These are phyloP conservation scores for Falciphora oryzae DNA, from an alignment of 2,329 filamentous ascomycete species.

Conservation along the genomic window DNA sequence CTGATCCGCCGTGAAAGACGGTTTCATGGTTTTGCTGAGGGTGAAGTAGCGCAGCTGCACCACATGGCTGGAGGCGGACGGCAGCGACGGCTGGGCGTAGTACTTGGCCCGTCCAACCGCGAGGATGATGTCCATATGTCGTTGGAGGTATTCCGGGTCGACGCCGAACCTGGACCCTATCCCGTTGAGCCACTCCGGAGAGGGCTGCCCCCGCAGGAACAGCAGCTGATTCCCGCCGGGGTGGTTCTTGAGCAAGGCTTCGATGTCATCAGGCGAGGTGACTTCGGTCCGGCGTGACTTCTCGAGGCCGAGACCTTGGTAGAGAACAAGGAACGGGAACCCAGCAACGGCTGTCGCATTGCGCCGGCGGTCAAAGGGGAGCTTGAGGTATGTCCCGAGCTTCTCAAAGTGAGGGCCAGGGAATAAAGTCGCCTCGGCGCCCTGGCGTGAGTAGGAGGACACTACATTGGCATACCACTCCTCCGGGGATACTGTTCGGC, in stretches of 20 bases:
- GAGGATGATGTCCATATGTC: neutral
- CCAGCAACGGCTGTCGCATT: no score
- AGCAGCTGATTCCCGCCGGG: neutral
- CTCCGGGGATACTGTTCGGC: neutral
- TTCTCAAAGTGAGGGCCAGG: neutral
- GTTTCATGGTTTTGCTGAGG: neutral
- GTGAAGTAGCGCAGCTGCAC: neutral
- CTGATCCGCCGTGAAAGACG: neutral
- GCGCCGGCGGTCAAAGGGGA: neutral
- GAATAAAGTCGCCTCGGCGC: neutral
- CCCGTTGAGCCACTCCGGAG: neutral
- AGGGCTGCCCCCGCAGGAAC: neutral
- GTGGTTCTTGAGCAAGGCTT: neutral
- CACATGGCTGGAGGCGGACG: neutral
- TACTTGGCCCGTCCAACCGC: neutral
- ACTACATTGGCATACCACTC: neutral
- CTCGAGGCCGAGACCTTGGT: neutral
- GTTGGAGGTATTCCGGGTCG: slow-evolving; percentile 1
- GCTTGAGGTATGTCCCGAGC: neutral
- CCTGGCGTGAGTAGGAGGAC: neutral
- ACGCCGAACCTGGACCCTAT: neutral
- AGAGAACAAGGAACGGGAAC: neutral
- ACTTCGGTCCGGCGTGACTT: neutral
- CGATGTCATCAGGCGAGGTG: neutral
- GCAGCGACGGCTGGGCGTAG: neutral